These are phyloP conservation scores for Podospora sp. DNA, from an alignment of 495 filamentous ascomycete species.

Conservation along the genomic window DNA sequence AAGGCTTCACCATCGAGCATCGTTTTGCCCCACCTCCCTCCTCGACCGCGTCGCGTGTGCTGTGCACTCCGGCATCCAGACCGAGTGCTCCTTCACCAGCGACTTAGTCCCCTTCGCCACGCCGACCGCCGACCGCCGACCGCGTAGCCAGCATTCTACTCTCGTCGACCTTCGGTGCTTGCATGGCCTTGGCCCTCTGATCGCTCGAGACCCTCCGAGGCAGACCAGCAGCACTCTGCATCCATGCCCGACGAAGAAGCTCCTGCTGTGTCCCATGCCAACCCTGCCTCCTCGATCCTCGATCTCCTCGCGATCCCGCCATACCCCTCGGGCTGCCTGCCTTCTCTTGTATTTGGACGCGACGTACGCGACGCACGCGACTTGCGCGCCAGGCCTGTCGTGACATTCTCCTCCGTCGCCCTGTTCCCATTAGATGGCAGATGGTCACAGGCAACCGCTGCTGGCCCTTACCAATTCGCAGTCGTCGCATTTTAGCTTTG, in stretches of 20 bases:
- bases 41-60: neutral
- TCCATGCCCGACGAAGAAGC: conserved; percentile 38
- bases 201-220: conserved; percentile 22
- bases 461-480: conserved; percentile 51
- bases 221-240: conserved; percentile 31
- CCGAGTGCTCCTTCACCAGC: neutral
- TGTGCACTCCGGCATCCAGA: neutral
- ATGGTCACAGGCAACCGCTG: conserved; percentile 76
- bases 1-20: conserved; percentile 27
- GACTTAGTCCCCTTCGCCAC: neutral
- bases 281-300: conserved; percentile 26
- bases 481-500: conserved; percentile 30
- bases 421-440: conserved; percentile 67
- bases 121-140: conserved; percentile 1
- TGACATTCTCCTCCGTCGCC: conserved; percentile 13
- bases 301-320: conserved; percentile 20
- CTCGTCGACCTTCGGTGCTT: conserved; percentile 20
- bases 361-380: conserved; percentile 14
- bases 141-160: neutral
- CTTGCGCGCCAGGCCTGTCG: conserved; percentile 21
- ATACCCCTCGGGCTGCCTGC: conserved; percentile 16
- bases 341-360: neutral
- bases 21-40: conserved; percentile 1
- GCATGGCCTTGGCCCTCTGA: conserved; percentile 40
- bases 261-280: conserved; percentile 36